A percentile compares a stretch with the other conserved stretches of the same genome.
phyloP scores from a whole-genome alignment of 192 early-diverging fungal species.

The Rhizoclosmatium globosum region DNA sequence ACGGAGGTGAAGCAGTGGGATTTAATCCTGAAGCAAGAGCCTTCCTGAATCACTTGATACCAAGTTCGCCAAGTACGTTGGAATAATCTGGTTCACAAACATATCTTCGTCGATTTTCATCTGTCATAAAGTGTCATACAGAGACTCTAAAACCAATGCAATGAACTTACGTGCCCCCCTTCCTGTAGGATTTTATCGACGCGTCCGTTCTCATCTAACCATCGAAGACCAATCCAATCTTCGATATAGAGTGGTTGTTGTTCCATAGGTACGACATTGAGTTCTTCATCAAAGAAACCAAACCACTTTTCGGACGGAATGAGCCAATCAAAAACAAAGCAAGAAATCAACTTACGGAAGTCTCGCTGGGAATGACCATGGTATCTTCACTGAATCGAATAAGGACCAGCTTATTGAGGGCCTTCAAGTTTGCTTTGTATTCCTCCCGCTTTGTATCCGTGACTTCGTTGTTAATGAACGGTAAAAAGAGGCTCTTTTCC shows the following conservation, averaged over 20 bases:
- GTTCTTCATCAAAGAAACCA: slow-evolving; percentile 50
- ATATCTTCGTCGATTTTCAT: slow-evolving; percentile 26
- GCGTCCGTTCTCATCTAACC: slow-evolving; percentile 42
- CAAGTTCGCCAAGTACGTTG: slow-evolving; percentile 15
- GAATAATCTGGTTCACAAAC: slow-evolving; percentile 19
- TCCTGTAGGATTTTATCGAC: slow-evolving; percentile 36
- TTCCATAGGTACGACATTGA: slow-evolving; percentile 36
- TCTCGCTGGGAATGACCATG: slow-evolving; percentile 68
- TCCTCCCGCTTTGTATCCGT: slow-evolving; percentile 49
- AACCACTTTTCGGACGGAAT: slow-evolving; percentile 41
- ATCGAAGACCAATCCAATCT: slow-evolving; percentile 54
- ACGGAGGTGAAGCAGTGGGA: no score
- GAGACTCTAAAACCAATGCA: neutral
- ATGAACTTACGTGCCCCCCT: slow-evolving; percentile 46
- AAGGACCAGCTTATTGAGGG: slow-evolving; percentile 82
- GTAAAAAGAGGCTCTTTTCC: slow-evolving; percentile 82
- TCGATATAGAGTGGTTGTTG: slow-evolving; percentile 48
- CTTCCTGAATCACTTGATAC: neutral
- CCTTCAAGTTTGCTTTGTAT: slow-evolving; percentile 66
- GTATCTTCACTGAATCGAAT: slow-evolving; percentile 80
- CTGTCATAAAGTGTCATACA: slow-evolving; percentile 8
- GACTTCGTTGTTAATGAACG: slow-evolving; percentile 87
- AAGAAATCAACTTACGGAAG: slow-evolving; percentile 37
- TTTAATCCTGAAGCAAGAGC: no score
- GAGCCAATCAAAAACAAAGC: slow-evolving; percentile 2